phyloP scores from a whole-genome alignment of 2,329 filamentous ascomycete species.

The Bipolaris cookei region DNA sequence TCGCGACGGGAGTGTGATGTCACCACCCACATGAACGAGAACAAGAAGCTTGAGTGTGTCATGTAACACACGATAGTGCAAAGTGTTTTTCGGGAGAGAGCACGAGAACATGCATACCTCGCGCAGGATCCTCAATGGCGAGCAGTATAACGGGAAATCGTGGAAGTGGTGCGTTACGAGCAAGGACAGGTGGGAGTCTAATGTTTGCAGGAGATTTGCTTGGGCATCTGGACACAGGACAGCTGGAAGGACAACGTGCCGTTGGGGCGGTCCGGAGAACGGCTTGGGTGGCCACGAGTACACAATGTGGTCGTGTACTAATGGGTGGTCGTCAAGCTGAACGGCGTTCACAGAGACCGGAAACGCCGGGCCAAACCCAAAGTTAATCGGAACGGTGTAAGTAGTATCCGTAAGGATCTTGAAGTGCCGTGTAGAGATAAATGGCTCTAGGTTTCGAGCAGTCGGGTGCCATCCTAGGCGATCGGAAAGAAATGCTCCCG shows the following conservation, averaged over 20 bases:
- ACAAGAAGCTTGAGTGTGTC: conserved; percentile 49
- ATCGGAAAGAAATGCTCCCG: conserved; percentile 39
- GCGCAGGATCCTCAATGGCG: conserved; percentile 41
- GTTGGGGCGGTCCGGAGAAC: conserved; percentile 20
- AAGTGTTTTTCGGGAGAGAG: conserved; percentile 22
- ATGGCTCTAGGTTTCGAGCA: conserved; percentile 35
- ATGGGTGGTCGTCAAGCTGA: conserved; percentile 23
- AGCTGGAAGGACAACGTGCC: conserved; percentile 46
- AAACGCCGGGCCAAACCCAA: conserved; percentile 45
- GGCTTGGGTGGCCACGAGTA: conserved; percentile 47
- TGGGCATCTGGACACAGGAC: conserved; percentile 33
- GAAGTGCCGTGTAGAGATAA: conserved; percentile 27
- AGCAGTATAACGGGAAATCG: conserved; percentile 45
- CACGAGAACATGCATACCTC: conserved; percentile 45
- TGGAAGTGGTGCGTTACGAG: conserved; percentile 45
- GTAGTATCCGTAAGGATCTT: conserved; percentile 22
- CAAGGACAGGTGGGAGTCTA: conserved; percentile 43
- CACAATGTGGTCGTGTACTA: conserved; percentile 45
- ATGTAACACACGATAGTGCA: conserved; percentile 34
- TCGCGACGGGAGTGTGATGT: conserved; percentile 40
- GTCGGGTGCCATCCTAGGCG: conserved; percentile 48
- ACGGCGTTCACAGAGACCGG: conserved; percentile 36
- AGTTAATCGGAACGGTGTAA: conserved; percentile 41
- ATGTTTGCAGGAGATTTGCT: conserved; percentile 23
- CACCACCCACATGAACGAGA: conserved; percentile 49